Base-by-base conservation (phyloP, 805 yeast species). In the Blastobotrys americana region DNA sequence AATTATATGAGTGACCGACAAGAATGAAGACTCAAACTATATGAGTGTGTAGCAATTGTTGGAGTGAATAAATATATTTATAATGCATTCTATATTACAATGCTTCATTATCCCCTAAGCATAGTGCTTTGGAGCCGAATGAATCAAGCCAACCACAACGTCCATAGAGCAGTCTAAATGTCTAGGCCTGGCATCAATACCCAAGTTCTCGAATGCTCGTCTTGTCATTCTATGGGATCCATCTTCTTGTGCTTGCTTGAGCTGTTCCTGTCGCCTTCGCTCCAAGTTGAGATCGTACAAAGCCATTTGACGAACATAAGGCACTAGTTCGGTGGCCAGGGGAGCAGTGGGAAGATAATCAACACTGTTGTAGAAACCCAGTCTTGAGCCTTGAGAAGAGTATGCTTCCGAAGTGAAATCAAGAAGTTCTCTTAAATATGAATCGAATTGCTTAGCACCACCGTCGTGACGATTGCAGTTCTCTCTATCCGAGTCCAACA, bases 21-120 rank as follows among this genome's bases (percentile, higher is more conserved):
- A 69, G 67, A 48, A 65, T 76, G 2, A 67, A 74, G 52, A 73
- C 82, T 2, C 72, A 72, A 44, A 66, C 78, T 42, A 77, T 79
- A 8, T 62, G 43, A 52, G 15, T 23, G 21, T 33, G 64, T 76
- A 49, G 66, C 80, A 34, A 69, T 25, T 37, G 37, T 42, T 37
- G 33, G 15, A 18, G 28, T 33, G 41, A 9, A 13, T 33, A 23
- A 21, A 37, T 33, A 4, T 10, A 35, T 22, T 8, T 21, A 20
- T 25, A 15, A 18, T 25, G 35, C 31, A 34, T 15, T 28, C 23
- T 35, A 19, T 41, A 34, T 9, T 15, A 34, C 17, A 9, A 13
- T n/a, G 6, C 8, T 31, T 10, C 23, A 28, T 9, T 33, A 15
- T 25, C 16, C 15, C n/a, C 35, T 42, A 20, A 23, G 42, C 16